Base-by-base conservation (phyloP, 2,329 filamentous ascomycete genomes). In the Bipolaris cookei region DNA sequence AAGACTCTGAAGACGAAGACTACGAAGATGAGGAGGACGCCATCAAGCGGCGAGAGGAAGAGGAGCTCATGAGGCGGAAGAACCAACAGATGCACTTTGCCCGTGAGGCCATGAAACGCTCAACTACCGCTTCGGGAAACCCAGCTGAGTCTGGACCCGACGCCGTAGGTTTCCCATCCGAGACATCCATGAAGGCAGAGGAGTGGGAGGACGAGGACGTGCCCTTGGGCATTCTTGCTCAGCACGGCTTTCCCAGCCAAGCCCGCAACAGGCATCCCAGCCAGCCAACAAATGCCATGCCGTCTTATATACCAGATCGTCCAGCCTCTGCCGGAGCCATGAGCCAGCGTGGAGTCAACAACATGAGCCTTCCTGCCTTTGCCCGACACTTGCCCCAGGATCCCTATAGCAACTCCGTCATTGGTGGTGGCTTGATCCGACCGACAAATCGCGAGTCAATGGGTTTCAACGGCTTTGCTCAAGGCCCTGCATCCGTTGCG, bases 181-280 rank as follows among this genome's bases (percentile, higher is more conserved):
- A 76, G 47, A 69, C 66, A 4, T 76, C 72, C 4, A 59, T 73
- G 51, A 66, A 75, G 51, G 71, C 73, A 13, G 72, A 74, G 44
- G 69, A 76, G 45, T 76, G 73, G 74, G 68, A 71, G 46, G 73
- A 77, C 14, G 75, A 77, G 46, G 75, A 77, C 44, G 65, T 77
- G 21, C 75, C 75, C 25, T 61, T 77, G 10, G 75, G 72, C n/a
- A 74, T 77, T 35, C 69, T 77, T 18, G 66, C 65, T 11, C 69
- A 72, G 30, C 75, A 77, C 58, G 73, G 73, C 28, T 76, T 76
- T 47, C 74, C 75, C 7, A 72, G 61, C 52, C 61, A 65, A 43
- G 48, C 61, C 37, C 68, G 68, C 30, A 68, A 64, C 58, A 65
- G 62, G 32, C 51, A 62, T 2, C 73, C 73, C 6, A 68, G 56